Evolutionary conservation across 352 stramenopile species (phyloP).

Genomic region (Sclerospora graminicola): DNA sequence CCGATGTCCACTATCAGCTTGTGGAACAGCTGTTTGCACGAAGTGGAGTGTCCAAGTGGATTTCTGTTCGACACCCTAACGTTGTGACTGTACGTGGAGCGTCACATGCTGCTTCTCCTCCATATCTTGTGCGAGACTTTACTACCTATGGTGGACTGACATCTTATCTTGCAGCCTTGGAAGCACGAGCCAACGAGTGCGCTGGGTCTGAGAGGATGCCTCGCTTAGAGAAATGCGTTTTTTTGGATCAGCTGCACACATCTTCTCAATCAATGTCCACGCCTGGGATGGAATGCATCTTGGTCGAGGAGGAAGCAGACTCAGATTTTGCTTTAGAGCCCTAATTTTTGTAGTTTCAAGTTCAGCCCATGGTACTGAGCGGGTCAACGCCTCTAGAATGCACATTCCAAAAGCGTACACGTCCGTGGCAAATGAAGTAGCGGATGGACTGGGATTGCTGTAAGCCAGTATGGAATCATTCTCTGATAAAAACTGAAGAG

Average conservation of each 20-base stretch:
- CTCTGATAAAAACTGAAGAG: constrained; percentile 17
- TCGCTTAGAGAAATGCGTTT: constrained; percentile 37
- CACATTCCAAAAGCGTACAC: constrained; percentile 77
- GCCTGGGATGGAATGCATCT: constrained; percentile 26
- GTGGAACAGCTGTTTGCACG: constrained; percentile 43
- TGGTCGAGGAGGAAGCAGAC: constrained; percentile 40
- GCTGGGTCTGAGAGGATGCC: constrained; percentile 23
- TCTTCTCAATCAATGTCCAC: constrained; percentile 52
- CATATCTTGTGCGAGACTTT: constrained; percentile 53
- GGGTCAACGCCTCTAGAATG: constrained; percentile 55
- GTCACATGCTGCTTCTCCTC: constrained; percentile 32
- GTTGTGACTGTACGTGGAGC: constrained; percentile 49
- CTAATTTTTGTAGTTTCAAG: constrained; percentile 37
- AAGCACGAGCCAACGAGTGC: constrained; percentile 26
- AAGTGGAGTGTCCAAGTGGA: constrained; percentile 38
- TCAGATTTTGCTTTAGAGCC: constrained; percentile 41
- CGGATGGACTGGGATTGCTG: constrained; percentile 10
- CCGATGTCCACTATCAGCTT: constrained; percentile 31
- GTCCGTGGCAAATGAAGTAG: constrained; percentile 36
- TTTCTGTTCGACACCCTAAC: constrained; percentile 41
- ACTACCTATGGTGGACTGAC: constrained; percentile 43
- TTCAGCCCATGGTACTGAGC: constrained; percentile 33
- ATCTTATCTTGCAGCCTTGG: constrained; percentile 35
- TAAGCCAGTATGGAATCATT: constrained; percentile 2
- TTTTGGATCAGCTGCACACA: constrained; percentile 42